Conservation (phyloP, 805 yeast genomes). For the Candida quercuum region DNA sequence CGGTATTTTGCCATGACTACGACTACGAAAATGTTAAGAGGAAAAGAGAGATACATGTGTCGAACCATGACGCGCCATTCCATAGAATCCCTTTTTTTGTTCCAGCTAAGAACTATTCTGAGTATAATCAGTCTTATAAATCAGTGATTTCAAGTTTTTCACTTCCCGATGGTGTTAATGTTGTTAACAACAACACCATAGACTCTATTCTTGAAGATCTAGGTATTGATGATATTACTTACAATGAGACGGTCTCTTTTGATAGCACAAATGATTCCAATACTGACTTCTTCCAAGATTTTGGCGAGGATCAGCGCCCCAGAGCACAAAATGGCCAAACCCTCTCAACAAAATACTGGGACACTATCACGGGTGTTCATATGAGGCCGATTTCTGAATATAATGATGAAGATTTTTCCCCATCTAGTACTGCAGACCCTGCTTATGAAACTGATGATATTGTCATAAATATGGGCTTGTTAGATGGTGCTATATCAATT, state of each 20-base stretch:
- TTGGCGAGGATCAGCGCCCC: conserved; percentile 8
- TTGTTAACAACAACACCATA: conserved; percentile 45
- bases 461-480: conserved; percentile 48
- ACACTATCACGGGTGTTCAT: conserved; percentile 16
- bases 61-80: conserved; percentile 74
- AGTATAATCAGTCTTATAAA: conserved; percentile 45
- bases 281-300: conserved; percentile 14
- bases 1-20: conserved; percentile 53
- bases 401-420: conserved; percentile 16
- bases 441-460: conserved; percentile 47
- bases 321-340: background rate
- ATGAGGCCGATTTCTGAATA: conserved; percentile 11
- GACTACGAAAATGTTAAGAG: conserved; percentile 40
- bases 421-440: conserved; percentile 27
- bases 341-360: conserved; percentile 2
- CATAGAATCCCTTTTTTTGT: conserved; percentile 75
- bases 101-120: conserved; percentile 41
- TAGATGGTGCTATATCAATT: conserved; percentile 45
- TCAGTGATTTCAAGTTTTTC: conserved; percentile 56
- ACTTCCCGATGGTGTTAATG: conserved; percentile 58
- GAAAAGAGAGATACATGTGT: conserved; percentile 61
- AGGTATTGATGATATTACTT: conserved; percentile 5
- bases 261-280: background rate
- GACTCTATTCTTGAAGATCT: conserved; percentile 25
- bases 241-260: conserved; percentile 1